Base-by-base conservation (phyloP, 1,284 basidiomycete species). In the Xerocomus minutiporus region DNA sequence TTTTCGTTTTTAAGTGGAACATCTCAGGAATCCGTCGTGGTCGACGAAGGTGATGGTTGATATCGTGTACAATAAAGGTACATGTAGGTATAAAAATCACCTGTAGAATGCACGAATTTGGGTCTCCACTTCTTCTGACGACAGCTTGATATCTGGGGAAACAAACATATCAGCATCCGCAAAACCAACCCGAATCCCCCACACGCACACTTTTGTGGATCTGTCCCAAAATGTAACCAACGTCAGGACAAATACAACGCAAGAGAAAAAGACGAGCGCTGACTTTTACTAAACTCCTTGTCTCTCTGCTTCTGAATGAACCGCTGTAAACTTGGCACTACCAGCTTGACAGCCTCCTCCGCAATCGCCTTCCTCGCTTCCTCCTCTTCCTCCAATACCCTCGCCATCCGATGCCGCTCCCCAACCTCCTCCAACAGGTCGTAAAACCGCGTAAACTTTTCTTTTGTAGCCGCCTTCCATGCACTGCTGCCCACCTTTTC, bases 201-300 rank as follows among this genome's bases (percentile, higher is more conserved):
- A 32, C 36, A 75, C 85, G 54, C 64, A 89, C 88, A 91, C 67
- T 91, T 91, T 67, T 85, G 81, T 13, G 88, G 87, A 69, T 90
- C 88, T 91, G 50, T 40, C 15, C 4, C 40, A 42, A 40, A 45
- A 12, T 5, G 42, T 7, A 26, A 26, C 26, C 7, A 8, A 4
- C 2, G 35, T 48, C n/a, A 53, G 51, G 12, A 5, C 25, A 12
- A 48, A 34, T 6, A 51, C 5, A 23, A 13, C 8, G 29, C 8
- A 8, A 5, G 15, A 50, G 5, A 51, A 47, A 47, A 55, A 49
- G 17, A 5, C 41, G 26, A 20, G 8, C 35, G 20, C 5, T 9
- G 57, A 90, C 89, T 88, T 73, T 88, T 89, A 67, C 87, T 89
- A 61, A 90, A 89, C 58, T 90, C 88, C 66, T 86, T 89, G 48